A percentile compares a stretch with the other conserved stretches of the same genome.
These are phyloP conservation scores for Prunus padus DNA, from an alignment of 306 rosid genomes.

Conservation along the genomic window DNA sequence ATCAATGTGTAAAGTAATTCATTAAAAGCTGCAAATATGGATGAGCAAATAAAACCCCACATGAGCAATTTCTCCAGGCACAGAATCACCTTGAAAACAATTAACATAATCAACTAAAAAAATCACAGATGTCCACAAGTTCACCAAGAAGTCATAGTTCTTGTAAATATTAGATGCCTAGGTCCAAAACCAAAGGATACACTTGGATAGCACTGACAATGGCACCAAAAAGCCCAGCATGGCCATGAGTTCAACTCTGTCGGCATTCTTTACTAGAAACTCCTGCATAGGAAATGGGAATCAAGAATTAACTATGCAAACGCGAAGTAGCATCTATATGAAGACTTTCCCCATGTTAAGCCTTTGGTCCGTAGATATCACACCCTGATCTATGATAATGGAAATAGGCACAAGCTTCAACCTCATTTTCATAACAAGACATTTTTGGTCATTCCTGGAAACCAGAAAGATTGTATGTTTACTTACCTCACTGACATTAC, in stretches of 20 bases:
- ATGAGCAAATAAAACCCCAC: background rate
- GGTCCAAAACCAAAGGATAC: conserved; percentile 63
- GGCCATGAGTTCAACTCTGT: conserved; percentile 86
- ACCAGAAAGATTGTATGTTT: conserved; percentile 1
- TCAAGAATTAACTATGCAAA: background rate
- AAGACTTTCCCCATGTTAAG: background rate
- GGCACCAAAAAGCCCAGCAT: conserved; percentile 82
- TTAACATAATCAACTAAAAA: background rate
- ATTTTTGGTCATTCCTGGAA: background rate
- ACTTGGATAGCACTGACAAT: conserved; percentile 84
- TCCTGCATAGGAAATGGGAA: conserved; percentile 54
- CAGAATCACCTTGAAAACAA: background rate
- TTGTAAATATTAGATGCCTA: conserved; percentile 9
- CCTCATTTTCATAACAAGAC: background rate
- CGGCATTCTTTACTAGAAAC: conserved; percentile 81
- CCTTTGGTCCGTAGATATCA: background rate
- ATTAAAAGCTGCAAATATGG: background rate
- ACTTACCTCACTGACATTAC: conserved; percentile 80
- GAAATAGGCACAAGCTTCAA: background rate
- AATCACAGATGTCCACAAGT: background rate
- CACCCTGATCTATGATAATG: background rate
- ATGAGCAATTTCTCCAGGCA: background rate
- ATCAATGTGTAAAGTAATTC: conserved; percentile 18
- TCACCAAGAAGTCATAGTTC: conserved; percentile 16
- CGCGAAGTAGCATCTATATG: background rate